Evolutionary conservation across 2,329 filamentous ascomycete species (phyloP).

Genomic region (Cladosporium sp.): DNA sequence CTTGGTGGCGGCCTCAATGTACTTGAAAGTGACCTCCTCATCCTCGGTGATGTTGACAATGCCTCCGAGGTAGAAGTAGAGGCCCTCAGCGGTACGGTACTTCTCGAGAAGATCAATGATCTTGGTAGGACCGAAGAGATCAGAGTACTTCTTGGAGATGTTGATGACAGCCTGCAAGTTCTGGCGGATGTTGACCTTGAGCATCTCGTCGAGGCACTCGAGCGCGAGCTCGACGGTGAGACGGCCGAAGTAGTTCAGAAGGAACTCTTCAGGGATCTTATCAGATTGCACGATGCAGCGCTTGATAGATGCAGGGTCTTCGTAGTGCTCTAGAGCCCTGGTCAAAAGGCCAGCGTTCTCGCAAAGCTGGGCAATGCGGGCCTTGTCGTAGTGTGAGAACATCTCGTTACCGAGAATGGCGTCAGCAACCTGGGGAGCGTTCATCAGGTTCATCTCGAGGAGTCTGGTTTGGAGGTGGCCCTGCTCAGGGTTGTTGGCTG

Average conservation of each 20-base stretch:
- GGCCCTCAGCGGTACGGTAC: slow-evolving; percentile 93
- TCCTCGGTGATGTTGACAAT: slow-evolving; percentile 97
- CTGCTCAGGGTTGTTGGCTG: slow-evolving; percentile 93
- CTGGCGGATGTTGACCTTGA: slow-evolving; percentile 93
- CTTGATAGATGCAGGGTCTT: slow-evolving; percentile 87
- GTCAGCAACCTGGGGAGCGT: slow-evolving; percentile 95
- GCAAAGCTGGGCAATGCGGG: slow-evolving; percentile 83
- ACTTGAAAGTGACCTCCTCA: slow-evolving; percentile 96
- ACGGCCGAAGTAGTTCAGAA: slow-evolving; percentile 89
- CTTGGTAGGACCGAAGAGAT: slow-evolving; percentile 81
- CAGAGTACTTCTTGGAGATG: slow-evolving; percentile 96
- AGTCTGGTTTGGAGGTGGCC: slow-evolving; percentile 90
- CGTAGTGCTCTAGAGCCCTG: slow-evolving; percentile 84
- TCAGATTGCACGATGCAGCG: slow-evolving; percentile 82
- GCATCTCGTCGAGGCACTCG: slow-evolving; percentile 93
- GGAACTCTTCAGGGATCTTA: slow-evolving; percentile 87
- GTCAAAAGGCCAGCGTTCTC: slow-evolving; percentile 80
- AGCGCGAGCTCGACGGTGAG: slow-evolving; percentile 93
- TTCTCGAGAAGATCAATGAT: slow-evolving; percentile 95
- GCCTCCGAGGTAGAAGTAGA: slow-evolving; percentile 97
- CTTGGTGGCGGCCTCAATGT: slow-evolving; percentile 93
- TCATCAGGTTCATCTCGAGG: slow-evolving; percentile 96
- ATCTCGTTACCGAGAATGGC: slow-evolving; percentile 97
- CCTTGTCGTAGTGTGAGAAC: slow-evolving; percentile 95
- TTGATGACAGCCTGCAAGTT: slow-evolving; percentile 94